Percentiles rank a stretch among this genome's conserved stretches.
Conservation (phyloP, 192 early-diverging fungal species). For the Funneliformis mosseae region DNA sequence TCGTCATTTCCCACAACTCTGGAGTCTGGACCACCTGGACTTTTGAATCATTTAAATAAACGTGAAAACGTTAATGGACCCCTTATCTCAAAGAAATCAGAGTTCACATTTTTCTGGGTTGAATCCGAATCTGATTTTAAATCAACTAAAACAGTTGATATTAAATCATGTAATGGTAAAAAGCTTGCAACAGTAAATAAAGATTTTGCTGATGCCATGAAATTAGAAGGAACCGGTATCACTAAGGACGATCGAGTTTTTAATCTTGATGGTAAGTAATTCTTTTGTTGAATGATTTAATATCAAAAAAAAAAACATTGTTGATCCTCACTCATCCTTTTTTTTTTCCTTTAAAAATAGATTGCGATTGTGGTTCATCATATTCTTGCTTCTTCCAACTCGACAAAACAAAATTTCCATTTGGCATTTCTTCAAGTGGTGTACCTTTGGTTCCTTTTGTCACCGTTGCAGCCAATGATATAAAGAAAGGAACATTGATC, state of each 20-base stretch:
- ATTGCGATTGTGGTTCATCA: neutral
- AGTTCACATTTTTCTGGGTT: neutral
- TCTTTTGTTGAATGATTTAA: neutral
- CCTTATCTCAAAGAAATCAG: neutral
- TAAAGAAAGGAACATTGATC: neutral
- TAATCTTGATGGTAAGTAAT: neutral
- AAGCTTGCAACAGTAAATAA: neutral
- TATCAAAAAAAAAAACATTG: neutral
- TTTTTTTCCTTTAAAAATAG: neutral
- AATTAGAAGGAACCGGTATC: neutral
- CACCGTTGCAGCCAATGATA: neutral
- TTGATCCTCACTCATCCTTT: neutral
- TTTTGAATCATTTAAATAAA: neutral
- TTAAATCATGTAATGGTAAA: neutral
- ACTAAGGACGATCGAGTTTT: neutral
- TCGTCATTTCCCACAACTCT: neutral
- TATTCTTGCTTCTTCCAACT: neutral
- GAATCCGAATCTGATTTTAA: neutral
- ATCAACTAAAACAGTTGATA: neutral
- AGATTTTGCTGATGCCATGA: neutral
- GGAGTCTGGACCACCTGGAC: too few relatives aligned
- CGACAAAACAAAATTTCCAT: neutral
- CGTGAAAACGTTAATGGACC: neutral
- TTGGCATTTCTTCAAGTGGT: neutral
- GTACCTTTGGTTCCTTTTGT: neutral